A percentile compares a stretch with the other conserved stretches of the same genome.
These are phyloP conservation scores for Candida labiduridarum DNA, from an alignment of 1,139 yeast genomes.

Conservation along the genomic window DNA sequence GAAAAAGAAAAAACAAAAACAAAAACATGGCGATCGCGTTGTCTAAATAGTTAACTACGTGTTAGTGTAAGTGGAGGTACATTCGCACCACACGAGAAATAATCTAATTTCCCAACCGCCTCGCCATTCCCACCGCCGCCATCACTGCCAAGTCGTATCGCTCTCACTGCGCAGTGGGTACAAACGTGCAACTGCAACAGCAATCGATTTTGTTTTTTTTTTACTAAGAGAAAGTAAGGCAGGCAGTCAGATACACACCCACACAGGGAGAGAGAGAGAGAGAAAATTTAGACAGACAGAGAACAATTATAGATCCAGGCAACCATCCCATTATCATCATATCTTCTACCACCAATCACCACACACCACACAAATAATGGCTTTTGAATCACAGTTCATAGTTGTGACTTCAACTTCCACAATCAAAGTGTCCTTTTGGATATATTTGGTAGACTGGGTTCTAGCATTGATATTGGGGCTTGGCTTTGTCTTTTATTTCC, in stretches of 20 bases:
- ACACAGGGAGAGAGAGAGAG: not conserved
- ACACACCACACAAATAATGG: constrained; percentile 19
- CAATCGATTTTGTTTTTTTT: too few species aligned
- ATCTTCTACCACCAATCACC: not conserved
- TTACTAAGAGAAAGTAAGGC: not conserved
- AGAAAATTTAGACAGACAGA: not conserved
- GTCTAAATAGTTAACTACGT: not conserved
- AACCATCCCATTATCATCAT: not conserved
- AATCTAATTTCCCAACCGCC: too few species aligned
- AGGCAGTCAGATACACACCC: not conserved
- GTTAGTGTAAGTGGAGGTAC: too few species aligned
- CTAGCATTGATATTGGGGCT: constrained; percentile 63
- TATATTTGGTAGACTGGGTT: constrained; percentile 82
- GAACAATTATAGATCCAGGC: not conserved
- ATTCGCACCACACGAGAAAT: not conserved
- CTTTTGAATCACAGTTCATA: constrained; percentile 28
- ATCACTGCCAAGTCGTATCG: too few species aligned
- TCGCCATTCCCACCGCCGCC: too few species aligned
- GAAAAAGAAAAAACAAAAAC: not conserved
- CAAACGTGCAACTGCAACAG: too few species aligned
- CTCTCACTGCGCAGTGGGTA: too few species aligned
- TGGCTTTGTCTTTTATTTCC: constrained; percentile 73
- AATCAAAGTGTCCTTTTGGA: constrained; percentile 63
- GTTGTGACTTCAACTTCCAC: constrained; percentile 19
- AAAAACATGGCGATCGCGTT: not conserved